Conservation (phyloP, 1,284 basidiomycete species). For the Sanghuangporus baumii region DNA sequence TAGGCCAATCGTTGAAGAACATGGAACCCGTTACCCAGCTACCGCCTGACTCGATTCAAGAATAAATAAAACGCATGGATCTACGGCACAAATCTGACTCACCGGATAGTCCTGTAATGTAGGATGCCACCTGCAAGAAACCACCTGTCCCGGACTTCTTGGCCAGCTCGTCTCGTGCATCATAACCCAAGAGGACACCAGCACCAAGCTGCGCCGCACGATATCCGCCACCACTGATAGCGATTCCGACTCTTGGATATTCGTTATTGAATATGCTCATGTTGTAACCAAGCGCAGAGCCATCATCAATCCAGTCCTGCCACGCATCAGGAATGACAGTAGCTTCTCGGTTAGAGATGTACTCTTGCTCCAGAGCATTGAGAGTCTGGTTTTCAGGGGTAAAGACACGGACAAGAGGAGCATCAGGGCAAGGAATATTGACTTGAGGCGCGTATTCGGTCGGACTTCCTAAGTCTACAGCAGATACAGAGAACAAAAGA, state of each 20-base stretch:
- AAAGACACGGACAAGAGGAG: constrained; percentile 45
- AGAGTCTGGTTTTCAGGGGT: constrained; percentile 46
- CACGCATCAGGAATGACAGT: constrained; percentile 43
- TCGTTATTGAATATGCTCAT: constrained; percentile 32
- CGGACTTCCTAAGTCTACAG: constrained; percentile 13
- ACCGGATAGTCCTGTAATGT: constrained; percentile 60
- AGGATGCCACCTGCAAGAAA: constrained; percentile 57
- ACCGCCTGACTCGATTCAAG: constrained; percentile 38
- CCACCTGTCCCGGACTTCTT: constrained; percentile 57
- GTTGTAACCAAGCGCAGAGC: constrained; percentile 46
- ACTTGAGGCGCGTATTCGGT: constrained; percentile 14
- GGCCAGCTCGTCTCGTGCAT: constrained; percentile 51
- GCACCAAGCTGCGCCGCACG: constrained; percentile 58
- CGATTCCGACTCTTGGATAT: constrained; percentile 51
- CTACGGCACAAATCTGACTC: constrained; percentile 11
- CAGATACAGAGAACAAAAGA: neutral
- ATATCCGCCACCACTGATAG: constrained; percentile 54
- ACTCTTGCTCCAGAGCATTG: constrained; percentile 42
- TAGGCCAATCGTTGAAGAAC: constrained; percentile 54
- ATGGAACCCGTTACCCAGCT: constrained; percentile 60
- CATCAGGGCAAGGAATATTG: constrained; percentile 8
- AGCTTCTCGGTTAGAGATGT: constrained; percentile 38
- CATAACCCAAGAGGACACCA: constrained; percentile 50
- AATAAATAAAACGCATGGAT: neutral
- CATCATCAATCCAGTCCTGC: constrained; percentile 53